Base-by-base conservation (phyloP, 441 rosid species). In the Pelargonium citronellum region DNA sequence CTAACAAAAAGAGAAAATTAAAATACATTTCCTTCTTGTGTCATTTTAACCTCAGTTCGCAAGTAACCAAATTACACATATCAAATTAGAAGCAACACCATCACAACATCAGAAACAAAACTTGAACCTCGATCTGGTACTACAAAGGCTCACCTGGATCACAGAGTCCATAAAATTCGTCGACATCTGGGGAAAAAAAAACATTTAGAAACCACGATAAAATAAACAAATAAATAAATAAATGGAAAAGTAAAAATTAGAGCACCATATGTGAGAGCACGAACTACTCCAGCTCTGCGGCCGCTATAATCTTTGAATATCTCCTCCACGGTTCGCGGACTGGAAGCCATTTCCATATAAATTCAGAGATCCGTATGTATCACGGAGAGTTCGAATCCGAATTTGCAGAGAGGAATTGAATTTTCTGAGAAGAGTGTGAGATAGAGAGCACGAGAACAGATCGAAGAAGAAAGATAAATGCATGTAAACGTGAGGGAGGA, bases 131-230 rank as follows among this genome's bases (percentile, higher is more conserved):
- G 61, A 55, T 55, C 61, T 55, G 61, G 8, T 5, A 55, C 61
- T 55, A 39, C 68, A 12, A 24, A 9, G 70, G 83, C 95, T 73
- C 79, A 90, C 98, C 97, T 44, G 98, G 98, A 83, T 94, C 96
- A 66, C 98, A 91, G 81, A 85, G 89, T 75, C 89, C 91, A 85
- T 81, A 94, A 67, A 94, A 91, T 77, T 89, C 91, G 78, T 85
- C 88, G 71, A 94, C 93, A 78, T 94, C 98, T 94, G 96, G 30
- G 96, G 3, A 20, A 46, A 37, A 63, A 11, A 62, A 55, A 19
- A 16, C 22, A 70, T 8, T 10, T 16, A 47, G 19, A 24, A 27
- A 63, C 60, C 5, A 30, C 37, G 37, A 30, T 37, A 37, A 37
- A 37, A 7, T 6, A 37, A 37, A 2, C 6, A 37, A 37, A 2